Conservation (phyloP, 2,329 filamentous ascomycete genomes). For the Cytospora piceae region DNA sequence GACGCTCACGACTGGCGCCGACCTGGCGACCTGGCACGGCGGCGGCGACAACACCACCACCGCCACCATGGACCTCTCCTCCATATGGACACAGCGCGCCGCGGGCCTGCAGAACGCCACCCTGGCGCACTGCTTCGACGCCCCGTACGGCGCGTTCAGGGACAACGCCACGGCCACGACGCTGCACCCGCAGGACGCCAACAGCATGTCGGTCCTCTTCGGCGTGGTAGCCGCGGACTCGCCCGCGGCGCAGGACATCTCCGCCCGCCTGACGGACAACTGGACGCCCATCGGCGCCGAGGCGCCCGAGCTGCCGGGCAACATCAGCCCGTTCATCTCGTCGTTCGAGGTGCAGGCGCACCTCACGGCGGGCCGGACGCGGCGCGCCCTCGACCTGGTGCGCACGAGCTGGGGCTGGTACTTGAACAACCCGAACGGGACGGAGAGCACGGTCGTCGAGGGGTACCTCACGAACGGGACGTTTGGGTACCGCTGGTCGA, state of each 20-base stretch:
- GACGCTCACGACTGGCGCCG: slow-evolving; percentile 56
- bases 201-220: slow-evolving; percentile 58
- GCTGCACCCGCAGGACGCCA: slow-evolving; percentile 64
- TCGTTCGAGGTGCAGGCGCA: slow-evolving; percentile 64
- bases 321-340: slow-evolving; percentile 62
- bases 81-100: slow-evolving; percentile 46
- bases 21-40: slow-evolving; percentile 52
- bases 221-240: slow-evolving; percentile 44
- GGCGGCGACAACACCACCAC: background rate
- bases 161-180: slow-evolving; percentile 55
- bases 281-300: slow-evolving; percentile 61
- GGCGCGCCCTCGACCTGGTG: slow-evolving; percentile 59
- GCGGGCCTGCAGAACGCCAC: slow-evolving; percentile 49
- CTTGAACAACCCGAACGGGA: slow-evolving; percentile 59
- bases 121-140: slow-evolving; percentile 53
- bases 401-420: slow-evolving; percentile 65
- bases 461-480: slow-evolving; percentile 59
- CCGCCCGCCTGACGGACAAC: slow-evolving; percentile 50
- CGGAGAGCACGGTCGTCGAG: slow-evolving; percentile 61
- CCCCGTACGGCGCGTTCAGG: slow-evolving; percentile 52
- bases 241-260: slow-evolving; percentile 45
- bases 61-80: slow-evolving; percentile 40
- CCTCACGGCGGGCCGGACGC: slow-evolving; percentile 49
- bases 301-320: slow-evolving; percentile 59
- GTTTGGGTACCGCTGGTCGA: slow-evolving; percentile 58